Percentiles rank a stretch among this genome's conserved stretches.
Evolutionary conservation across 768 basidiomycete genomes (phyloP).

Genomic region (Coprinellus aureogranulatus): DNA sequence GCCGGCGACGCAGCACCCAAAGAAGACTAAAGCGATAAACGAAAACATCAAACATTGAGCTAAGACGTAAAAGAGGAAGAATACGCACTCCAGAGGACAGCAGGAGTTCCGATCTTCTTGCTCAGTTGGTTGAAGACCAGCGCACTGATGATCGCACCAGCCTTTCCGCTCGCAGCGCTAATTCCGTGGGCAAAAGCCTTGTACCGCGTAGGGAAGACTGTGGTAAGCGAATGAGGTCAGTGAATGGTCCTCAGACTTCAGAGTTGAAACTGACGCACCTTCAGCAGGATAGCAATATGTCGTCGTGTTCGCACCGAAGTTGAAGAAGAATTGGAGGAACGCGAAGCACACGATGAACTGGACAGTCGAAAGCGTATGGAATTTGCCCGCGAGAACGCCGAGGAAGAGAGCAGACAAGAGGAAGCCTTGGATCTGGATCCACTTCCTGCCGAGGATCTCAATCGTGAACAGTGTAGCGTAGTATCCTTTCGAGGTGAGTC

Average conservation of each 20-base stretch:
- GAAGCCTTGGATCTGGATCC: slow-evolving; percentile 77
- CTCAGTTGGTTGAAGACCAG: slow-evolving; percentile 69
- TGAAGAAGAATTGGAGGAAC: slow-evolving; percentile 79
- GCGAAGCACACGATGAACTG: slow-evolving; percentile 73
- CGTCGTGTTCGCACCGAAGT: slow-evolving; percentile 75
- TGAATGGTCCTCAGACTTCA: too few species aligned
- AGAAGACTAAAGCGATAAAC: slow-evolving; percentile 46
- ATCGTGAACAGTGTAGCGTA: slow-evolving; percentile 67
- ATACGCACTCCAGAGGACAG: slow-evolving; percentile 70
- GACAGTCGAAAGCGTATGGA: slow-evolving; percentile 51
- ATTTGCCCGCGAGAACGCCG: slow-evolving; percentile 66
- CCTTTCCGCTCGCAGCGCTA: slow-evolving; percentile 71
- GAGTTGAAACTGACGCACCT: neutral
- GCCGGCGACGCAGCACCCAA: slow-evolving; percentile 60
- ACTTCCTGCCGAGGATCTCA: slow-evolving; percentile 71
- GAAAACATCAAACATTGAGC: neutral
- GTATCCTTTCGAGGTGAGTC: slow-evolving; percentile 46
- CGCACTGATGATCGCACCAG: slow-evolving; percentile 73
- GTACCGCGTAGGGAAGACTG: slow-evolving; percentile 73
- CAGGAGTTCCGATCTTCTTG: slow-evolving; percentile 57
- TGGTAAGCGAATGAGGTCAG: too few species aligned
- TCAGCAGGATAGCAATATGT: slow-evolving; percentile 34
- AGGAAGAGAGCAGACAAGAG: slow-evolving; percentile 66
- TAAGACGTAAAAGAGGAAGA: neutral
- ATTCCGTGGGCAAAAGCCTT: slow-evolving; percentile 73